A percentile compares a stretch with the other conserved stretches of the same genome.
These are phyloP conservation scores for Galerina marginata DNA, from an alignment of 768 basidiomycete genomes.

Conservation along the genomic window DNA sequence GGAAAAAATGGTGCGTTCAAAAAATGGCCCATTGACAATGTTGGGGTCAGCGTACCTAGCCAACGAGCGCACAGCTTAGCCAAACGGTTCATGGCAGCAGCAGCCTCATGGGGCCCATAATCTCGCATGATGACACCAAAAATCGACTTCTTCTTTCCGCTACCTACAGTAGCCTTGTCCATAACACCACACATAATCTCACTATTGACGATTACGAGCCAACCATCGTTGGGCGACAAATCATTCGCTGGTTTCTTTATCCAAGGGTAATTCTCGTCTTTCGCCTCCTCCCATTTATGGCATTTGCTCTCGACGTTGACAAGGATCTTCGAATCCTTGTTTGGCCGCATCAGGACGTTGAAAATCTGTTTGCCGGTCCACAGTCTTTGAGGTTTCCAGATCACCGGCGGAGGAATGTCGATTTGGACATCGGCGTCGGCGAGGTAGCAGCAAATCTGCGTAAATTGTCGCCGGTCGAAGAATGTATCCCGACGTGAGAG, in stretches of 20 bases:
- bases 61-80: constrained; percentile 96
- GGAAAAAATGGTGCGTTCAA: not conserved
- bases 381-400: constrained; percentile 89
- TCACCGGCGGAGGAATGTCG: constrained; percentile 93
- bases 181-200: constrained; percentile 99
- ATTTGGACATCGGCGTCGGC: constrained; percentile 91
- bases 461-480: constrained; percentile 92
- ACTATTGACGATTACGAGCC: constrained; percentile 95
- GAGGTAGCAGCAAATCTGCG: constrained; percentile 95
- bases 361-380: constrained; percentile 99
- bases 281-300: constrained; percentile 84
- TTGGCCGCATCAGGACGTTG: constrained; percentile 95
- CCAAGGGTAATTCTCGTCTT: constrained; percentile 60
- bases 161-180: constrained; percentile 97
- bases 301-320: constrained; percentile 98
- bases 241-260: constrained; percentile 74
- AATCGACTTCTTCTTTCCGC: constrained; percentile 99
- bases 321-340: constrained; percentile 76
- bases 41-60: constrained; percentile 60
- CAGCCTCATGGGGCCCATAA: constrained; percentile 94
- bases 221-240: constrained; percentile 95
- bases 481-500: constrained; percentile 93
- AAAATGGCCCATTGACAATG: not conserved
- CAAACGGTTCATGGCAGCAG: constrained; percentile 92
- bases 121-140: constrained; percentile 98